A percentile compares a stretch with the other conserved stretches of the same genome.
phyloP scores from a whole-genome alignment of 2,329 filamentous ascomycete species.

The Microcyclospora pomicola region DNA sequence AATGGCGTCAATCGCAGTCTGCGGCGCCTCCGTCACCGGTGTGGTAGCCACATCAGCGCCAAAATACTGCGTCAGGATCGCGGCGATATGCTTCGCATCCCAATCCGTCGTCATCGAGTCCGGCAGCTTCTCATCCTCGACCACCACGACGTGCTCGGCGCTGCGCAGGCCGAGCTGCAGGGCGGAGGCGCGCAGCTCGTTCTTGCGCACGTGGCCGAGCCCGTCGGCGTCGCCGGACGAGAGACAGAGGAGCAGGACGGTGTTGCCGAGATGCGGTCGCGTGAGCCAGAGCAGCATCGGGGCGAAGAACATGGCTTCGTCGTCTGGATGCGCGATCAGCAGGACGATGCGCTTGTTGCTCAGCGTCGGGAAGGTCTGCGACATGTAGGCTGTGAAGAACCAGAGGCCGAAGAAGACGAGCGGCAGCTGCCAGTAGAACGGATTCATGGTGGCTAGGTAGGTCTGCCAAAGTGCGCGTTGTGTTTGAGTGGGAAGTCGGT shows the following conservation, averaged over 20 bases:
- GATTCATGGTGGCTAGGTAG: too few species aligned
- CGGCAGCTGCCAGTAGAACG: constrained; percentile 19
- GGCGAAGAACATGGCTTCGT: constrained; percentile 99
- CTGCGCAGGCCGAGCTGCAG: constrained; percentile 58
- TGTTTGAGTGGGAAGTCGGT: too few species aligned
- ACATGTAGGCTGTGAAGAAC: constrained; percentile 34
- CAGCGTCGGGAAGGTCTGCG: constrained; percentile 47
- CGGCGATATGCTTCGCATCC: constrained; percentile 56
- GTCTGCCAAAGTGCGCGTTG: too few species aligned
- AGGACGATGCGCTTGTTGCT: constrained; percentile 77
- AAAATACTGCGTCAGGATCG: constrained; percentile 59
- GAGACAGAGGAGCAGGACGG: constrained; percentile 85
- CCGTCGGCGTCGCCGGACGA: constrained; percentile 85
- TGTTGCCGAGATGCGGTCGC: constrained; percentile 65
- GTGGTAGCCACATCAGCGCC: constrained; percentile 45
- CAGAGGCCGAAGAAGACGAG: constrained; percentile 30
- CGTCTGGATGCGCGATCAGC: constrained; percentile 91
- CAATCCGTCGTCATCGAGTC: constrained; percentile 78
- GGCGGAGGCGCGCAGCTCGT: constrained; percentile 72
- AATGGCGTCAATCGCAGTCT: constrained; percentile 58
- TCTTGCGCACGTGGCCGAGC: constrained; percentile 66
- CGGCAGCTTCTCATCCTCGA: constrained; percentile 68
- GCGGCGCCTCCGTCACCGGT: constrained; percentile 31
- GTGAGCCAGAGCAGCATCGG: constrained; percentile 79
- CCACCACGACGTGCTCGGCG: constrained; percentile 70